Evolutionary conservation across 257 asterid species (phyloP), one percentile per base, ranked within the genome.

Genomic region (Gentiana dahurica): DNA sequence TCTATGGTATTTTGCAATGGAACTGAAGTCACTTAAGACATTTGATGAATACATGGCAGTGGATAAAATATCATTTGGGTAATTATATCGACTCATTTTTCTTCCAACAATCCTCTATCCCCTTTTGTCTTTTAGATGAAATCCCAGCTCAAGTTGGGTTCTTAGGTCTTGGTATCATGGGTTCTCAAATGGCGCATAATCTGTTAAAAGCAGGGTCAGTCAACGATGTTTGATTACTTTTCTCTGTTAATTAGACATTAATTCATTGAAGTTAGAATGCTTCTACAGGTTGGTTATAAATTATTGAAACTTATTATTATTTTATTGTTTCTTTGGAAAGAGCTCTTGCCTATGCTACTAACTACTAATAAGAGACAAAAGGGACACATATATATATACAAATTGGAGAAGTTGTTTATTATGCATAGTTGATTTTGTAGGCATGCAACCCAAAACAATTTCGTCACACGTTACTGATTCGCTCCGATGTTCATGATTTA

Each of bases 101-200:
- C 46, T 41, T 41, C 46, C 9, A 41, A 41, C 46, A 1, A 4
- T 41, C 8, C 46, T 36, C 24, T 15, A 15, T 15, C 24, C 24
- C 24, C 24, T 49, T 53, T 57, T 69, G 24, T 66, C 67, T 54
- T 51, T 52, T 75, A 79, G 95, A 86, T 74, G 94, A 65, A 52
- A 33, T 62, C 33, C 78, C 80, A 12, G 63, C 87, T 54, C 84
- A 88, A 3, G 43, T 89, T 69, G 97, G 97, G 39, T 89, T 89
- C 65, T 74, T 89, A 55, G 97, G 97, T 35, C 94, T 89, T 51
- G 97, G 95, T 75, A 89, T 86, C 60, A 89, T 89, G 97, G 97
- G 97, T 34, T 73, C 84, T 66, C 95, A 94, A 0, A 89, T 89
- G 95, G 97, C 95, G 8, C 93, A 80, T 57, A 89, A 89, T 70